Evolutionary conservation across 257 asterid species (phyloP), one percentile per base, ranked within the genome.

Genomic region (Solanum sparsipilum): DNA sequence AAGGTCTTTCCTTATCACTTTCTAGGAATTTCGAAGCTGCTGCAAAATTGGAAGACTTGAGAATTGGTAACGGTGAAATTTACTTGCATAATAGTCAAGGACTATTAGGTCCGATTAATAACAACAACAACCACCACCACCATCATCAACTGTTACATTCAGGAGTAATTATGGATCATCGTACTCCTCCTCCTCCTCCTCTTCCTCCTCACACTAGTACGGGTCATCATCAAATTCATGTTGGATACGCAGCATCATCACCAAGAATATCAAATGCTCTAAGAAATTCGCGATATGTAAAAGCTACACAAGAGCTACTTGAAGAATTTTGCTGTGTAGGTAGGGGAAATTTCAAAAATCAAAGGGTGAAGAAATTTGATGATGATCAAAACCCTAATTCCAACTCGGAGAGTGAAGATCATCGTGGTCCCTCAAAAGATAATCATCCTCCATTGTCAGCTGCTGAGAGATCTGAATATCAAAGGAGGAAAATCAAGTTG

Each of bases 261-360:
- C 65, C 93, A 15, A 92, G 91, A 83, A 86, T 87, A 4, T 36
- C 84, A 74, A 93, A 85, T 84, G 38, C 71, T 3, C 6, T 94
- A 32, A 92, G 93, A 76, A 93, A 89, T 89, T 92, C 96, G 9
- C 46, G 88, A 89, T 96, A 96, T 78, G 65, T 90, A 87, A 94
- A 88, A 88, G 91, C 95, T 27, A 92, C 94, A 0, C 96, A 95
- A 76, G 96, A 95, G 86, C 85, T 96, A 86, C 65, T 95, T 63
- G 93, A 90, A 35, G 98, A 96, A 83, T 93, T 96, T 41, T 96
- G 98, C 92, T 93, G 94, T 38, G 98, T 95, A 4, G 94, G 94
- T 27, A 93, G 91, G 70, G 98, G 95, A 71, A 90, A 92, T 29
- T 79, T 92, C 82, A 91, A 85, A 87, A 89, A 86, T 4, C 84